These are phyloP conservation scores for Plectosphaerella cucumerina DNA, from an alignment of 2,329 filamentous ascomycete genomes.

Conservation along the genomic window DNA sequence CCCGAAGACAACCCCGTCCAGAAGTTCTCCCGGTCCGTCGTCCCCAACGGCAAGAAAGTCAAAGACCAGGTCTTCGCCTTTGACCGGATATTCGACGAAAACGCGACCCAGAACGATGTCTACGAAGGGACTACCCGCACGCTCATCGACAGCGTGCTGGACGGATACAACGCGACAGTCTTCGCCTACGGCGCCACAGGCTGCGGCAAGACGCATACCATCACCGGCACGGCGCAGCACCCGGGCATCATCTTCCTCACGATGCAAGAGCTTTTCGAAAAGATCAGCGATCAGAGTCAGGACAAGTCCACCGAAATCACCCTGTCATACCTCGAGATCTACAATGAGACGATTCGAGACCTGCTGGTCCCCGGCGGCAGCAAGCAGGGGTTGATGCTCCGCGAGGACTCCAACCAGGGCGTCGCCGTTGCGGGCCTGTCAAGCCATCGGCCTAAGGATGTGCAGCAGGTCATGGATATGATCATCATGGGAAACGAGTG, in stretches of 20 bases:
- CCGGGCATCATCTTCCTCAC: constrained; percentile 98
- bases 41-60: constrained; percentile 81
- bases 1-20: constrained; percentile 93
- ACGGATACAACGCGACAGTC: constrained; percentile 97
- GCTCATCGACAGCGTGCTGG: constrained; percentile 90
- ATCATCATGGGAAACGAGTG: constrained; percentile 93
- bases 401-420: constrained; percentile 89
- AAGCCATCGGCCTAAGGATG: constrained; percentile 85
- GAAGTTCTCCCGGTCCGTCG: constrained; percentile 76
- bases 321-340: constrained; percentile 94
- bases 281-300: constrained; percentile 78
- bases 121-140: constrained; percentile 89
- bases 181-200: constrained; percentile 98
- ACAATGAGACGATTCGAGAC: constrained; percentile 98
- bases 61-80: constrained; percentile 98
- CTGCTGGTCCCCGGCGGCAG: constrained; percentile 80
- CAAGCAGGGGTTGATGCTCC: constrained; percentile 82
- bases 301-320: constrained; percentile 89
- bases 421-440: constrained; percentile 89
- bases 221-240: constrained; percentile 84
- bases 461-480: constrained; percentile 98
- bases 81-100: constrained; percentile 95
- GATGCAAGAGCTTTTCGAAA: constrained; percentile 98
- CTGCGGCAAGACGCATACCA: constrained; percentile 98
- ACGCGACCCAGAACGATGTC: constrained; percentile 84